A percentile compares a stretch with the other conserved stretches of the same genome.
These are phyloP conservation scores for Strobilomyces echinocephalus DNA, from an alignment of 768 basidiomycete species.

Conservation along the genomic window DNA sequence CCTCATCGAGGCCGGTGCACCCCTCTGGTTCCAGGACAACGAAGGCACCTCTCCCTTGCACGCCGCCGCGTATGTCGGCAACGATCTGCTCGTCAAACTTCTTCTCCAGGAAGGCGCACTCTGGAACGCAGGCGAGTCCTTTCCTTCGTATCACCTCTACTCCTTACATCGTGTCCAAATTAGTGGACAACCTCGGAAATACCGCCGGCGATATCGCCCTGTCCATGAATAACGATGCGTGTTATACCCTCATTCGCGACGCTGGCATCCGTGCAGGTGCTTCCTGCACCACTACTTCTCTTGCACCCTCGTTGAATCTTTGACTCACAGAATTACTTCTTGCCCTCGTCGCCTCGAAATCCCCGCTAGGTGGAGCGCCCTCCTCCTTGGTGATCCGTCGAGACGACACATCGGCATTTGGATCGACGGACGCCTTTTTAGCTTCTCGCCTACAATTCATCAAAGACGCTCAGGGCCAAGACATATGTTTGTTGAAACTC, in stretches of 20 bases:
- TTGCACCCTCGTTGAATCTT: conserved; percentile 5
- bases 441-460: conserved; percentile 63
- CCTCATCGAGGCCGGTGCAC: conserved; percentile 63
- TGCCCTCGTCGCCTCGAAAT: conserved; percentile 50
- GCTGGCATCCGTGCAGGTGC: conserved; percentile 89
- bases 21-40: conserved; percentile 86
- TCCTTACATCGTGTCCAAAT: background rate
- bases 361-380: conserved; percentile 21
- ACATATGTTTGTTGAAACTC: conserved; percentile 68
- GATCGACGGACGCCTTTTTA: conserved; percentile 67
- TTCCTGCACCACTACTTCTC: conserved; percentile 11
- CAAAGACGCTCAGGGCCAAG: conserved; percentile 69
- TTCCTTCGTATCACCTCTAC: background rate
- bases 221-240: conserved; percentile 71
- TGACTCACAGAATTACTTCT: conserved; percentile 61
- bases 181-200: conserved; percentile 72
- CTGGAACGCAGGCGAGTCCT: conserved; percentile 77
- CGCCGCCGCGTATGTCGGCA: conserved; percentile 75
- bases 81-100: conserved; percentile 54
- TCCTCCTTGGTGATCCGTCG: conserved; percentile 41
- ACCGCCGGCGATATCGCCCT: conserved; percentile 90
- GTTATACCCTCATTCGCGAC: conserved; percentile 80
- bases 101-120: conserved; percentile 80
- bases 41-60: conserved; percentile 83
- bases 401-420: conserved; percentile 52